phyloP scores from a whole-genome alignment of 768 basidiomycete genomes.

The Phylloporus sp. region DNA sequence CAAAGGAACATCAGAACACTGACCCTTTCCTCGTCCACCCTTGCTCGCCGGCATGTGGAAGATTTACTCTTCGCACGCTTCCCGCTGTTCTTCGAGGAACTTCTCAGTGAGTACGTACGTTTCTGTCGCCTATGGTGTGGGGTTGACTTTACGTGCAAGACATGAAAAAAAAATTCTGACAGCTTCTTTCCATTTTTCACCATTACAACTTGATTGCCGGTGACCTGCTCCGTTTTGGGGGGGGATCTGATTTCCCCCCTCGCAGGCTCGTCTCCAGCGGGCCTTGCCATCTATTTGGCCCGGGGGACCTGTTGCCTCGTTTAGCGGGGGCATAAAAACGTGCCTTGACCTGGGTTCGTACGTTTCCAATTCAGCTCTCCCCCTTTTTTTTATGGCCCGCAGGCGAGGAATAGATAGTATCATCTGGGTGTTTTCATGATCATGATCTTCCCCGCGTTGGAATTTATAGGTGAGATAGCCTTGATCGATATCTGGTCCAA shows the following conservation, averaged over 20 bases:
- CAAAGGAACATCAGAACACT: not conserved
- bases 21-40: not conserved
- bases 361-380: not conserved
- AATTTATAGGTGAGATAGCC: constrained; percentile 21
- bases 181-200: not conserved
- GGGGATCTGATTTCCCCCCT: not conserved
- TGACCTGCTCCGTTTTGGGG: not conserved
- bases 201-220: constrained; percentile 6
- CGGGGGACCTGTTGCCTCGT: not conserved
- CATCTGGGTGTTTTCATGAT: constrained; percentile 11
- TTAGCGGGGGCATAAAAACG: constrained; percentile 11
- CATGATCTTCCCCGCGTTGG: constrained; percentile 12
- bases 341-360: not conserved
- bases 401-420: too few species aligned
- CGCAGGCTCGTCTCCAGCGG: not conserved
- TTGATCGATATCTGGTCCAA: constrained; percentile 19
- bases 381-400: constrained; percentile 5
- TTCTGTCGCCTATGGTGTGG: not conserved
- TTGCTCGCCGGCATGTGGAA: not conserved
- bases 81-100: not conserved
- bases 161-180: not conserved
- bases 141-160: constrained; percentile 1
- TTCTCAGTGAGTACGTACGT: not conserved
- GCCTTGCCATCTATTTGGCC: not conserved
- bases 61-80: not conserved